Percentiles rank a stretch among this genome's conserved stretches.
Conservation (phyloP, 805 yeast genomes). For the Nakazawaea molendinolei region DNA sequence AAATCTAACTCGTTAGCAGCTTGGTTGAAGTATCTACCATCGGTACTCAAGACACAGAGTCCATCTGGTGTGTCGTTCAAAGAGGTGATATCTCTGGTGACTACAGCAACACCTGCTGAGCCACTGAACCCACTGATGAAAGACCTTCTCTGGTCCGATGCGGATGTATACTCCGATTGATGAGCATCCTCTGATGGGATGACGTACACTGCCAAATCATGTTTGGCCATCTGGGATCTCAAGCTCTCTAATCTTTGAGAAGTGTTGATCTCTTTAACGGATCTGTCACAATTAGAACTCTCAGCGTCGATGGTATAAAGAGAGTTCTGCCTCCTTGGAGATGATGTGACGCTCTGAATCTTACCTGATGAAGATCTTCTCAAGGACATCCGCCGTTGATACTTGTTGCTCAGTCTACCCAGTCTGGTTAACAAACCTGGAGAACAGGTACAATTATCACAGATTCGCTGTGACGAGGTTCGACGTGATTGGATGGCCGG, state of each 20-base stretch:
- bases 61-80: slow-evolving; percentile 50
- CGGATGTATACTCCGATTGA: slow-evolving; percentile 54
- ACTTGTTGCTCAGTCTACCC: slow-evolving; percentile 50
- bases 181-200: slow-evolving; percentile 57
- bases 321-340: slow-evolving; percentile 12
- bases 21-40: slow-evolving; percentile 55
- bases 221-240: slow-evolving; percentile 55
- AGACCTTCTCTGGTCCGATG: slow-evolving; percentile 46
- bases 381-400: slow-evolving; percentile 24
- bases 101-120: slow-evolving; percentile 53
- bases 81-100: slow-evolving; percentile 46
- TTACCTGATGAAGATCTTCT: slow-evolving; percentile 22
- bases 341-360: slow-evolving; percentile 25
- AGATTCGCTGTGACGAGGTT: slow-evolving; percentile 35
- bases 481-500: slow-evolving; percentile 5
- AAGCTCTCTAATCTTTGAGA: slow-evolving; percentile 51
- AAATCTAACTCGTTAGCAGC: slow-evolving; percentile 53
- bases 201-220: slow-evolving; percentile 64
- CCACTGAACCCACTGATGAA: slow-evolving; percentile 57
- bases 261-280: slow-evolving; percentile 44
- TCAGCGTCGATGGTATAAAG: slow-evolving; percentile 13
- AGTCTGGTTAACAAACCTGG: slow-evolving; percentile 73
- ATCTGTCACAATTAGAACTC: slow-evolving; percentile 9
- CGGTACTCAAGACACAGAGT: slow-evolving; percentile 48
- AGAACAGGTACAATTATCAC: slow-evolving; percentile 76